Conservation (phyloP, 2,329 filamentous ascomycete species). For the Curvularia eragrostidis region DNA sequence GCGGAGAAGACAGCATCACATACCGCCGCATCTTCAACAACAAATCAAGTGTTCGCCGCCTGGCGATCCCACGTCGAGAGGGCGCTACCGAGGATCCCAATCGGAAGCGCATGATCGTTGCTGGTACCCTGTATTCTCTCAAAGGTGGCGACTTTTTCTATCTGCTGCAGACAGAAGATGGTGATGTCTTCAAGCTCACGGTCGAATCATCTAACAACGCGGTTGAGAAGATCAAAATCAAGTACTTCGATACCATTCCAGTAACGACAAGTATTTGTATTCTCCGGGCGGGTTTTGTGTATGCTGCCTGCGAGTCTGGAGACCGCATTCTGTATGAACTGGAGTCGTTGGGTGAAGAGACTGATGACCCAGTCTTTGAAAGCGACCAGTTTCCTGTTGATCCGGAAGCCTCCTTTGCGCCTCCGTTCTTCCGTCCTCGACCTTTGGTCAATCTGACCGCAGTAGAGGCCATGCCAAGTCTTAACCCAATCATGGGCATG, state of each 20-base stretch:
- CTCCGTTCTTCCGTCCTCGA: slow-evolving; percentile 85
- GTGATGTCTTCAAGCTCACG: slow-evolving; percentile 96
- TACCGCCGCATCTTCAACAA: slow-evolving; percentile 87
- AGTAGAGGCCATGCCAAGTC: slow-evolving; percentile 82
- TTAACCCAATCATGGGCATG: slow-evolving; percentile 91
- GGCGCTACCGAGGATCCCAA: slow-evolving; percentile 92
- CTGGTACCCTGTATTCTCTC: slow-evolving; percentile 97
- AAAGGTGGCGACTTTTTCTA: slow-evolving; percentile 94
- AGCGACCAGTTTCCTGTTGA: slow-evolving; percentile 85
- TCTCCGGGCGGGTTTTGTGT: slow-evolving; percentile 93
- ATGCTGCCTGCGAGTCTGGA: slow-evolving; percentile 88
- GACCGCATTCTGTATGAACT: slow-evolving; percentile 97
- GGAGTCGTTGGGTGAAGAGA: slow-evolving; percentile 94
- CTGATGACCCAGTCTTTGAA: slow-evolving; percentile 83
- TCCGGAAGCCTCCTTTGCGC: slow-evolving; percentile 71
- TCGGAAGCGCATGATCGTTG: slow-evolving; percentile 83
- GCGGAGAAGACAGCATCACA: slow-evolving; percentile 90
- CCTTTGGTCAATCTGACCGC: slow-evolving; percentile 80
- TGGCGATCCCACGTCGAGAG: slow-evolving; percentile 85
- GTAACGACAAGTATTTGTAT: slow-evolving; percentile 88
- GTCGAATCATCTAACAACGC: slow-evolving; percentile 76
- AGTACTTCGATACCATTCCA: slow-evolving; percentile 97
- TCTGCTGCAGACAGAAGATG: slow-evolving; percentile 92
- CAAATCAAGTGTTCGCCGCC: slow-evolving; percentile 78
- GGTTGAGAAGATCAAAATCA: slow-evolving; percentile 84